These are phyloP conservation scores for Ceratocystis variospora DNA, from an alignment of 2,329 filamentous ascomycete species.

Conservation along the genomic window DNA sequence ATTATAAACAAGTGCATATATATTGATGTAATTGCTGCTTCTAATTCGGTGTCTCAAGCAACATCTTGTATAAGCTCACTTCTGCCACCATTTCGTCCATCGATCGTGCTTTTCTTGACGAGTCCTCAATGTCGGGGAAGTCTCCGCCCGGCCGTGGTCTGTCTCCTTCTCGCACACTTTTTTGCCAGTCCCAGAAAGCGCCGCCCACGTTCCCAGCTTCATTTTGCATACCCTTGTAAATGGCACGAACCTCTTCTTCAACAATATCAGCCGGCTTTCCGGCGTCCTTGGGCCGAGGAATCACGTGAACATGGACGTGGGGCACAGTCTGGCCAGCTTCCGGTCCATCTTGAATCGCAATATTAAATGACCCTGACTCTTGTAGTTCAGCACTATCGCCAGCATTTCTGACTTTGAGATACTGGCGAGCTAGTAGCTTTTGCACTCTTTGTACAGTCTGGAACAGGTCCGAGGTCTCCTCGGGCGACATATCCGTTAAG, in stretches of 20 bases:
- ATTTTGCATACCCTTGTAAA: slow-evolving; percentile 72
- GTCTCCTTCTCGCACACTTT: slow-evolving; percentile 22
- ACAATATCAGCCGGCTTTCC: slow-evolving; percentile 28
- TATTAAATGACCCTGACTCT: slow-evolving; percentile 65
- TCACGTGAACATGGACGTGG: slow-evolving; percentile 87
- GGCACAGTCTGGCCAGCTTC: slow-evolving; percentile 88
- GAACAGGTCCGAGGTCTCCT: slow-evolving; percentile 72
- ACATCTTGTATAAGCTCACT: slow-evolving; percentile 50
- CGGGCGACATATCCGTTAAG: slow-evolving; percentile 56
- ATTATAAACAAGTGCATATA: not conserved
- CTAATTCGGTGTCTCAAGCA: slow-evolving; percentile 28
- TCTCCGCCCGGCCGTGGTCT: slow-evolving; percentile 38
- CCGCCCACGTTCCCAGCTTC: slow-evolving; percentile 73
- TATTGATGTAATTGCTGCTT: slow-evolving; percentile 25
- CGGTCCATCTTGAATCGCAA: slow-evolving; percentile 84
- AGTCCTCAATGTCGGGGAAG: slow-evolving; percentile 60
- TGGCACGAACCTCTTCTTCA: slow-evolving; percentile 46
- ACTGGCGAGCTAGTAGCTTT: slow-evolving; percentile 51
- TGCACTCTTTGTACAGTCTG: slow-evolving; percentile 71
- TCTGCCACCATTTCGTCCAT: slow-evolving; percentile 68
- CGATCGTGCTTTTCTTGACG: slow-evolving; percentile 50
- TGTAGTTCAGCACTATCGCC: slow-evolving; percentile 27
- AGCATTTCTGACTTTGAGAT: slow-evolving; percentile 30
- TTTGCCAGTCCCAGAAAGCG: slow-evolving; percentile 44
- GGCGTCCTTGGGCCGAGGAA: slow-evolving; percentile 51